phyloP scores from a whole-genome alignment of 73 alveolate genomes.

The Tetrahymena borealis region DNA sequence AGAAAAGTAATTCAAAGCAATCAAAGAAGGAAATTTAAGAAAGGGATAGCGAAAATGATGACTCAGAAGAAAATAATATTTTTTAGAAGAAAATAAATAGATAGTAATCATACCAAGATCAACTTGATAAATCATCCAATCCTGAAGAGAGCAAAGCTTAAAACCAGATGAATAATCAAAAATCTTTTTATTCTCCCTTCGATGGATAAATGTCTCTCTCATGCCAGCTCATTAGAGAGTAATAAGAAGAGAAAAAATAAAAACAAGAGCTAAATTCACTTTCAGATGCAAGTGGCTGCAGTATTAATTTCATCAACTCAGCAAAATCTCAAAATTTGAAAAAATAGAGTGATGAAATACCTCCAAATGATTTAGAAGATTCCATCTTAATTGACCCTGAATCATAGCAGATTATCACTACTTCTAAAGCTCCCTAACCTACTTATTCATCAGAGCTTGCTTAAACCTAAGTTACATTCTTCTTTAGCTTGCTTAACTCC shows the following conservation, averaged over 20 bases:
- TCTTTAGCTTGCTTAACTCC: background rate
- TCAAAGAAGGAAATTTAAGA: background rate
- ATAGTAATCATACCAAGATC: no score
- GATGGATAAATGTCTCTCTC: no score
- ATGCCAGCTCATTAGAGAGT: no score
- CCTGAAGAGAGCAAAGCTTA: no score
- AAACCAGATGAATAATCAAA: no score
- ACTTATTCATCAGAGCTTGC: background rate
- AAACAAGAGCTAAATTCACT: background rate
- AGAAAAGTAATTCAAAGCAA: background rate
- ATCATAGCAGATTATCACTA: background rate
- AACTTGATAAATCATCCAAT: no score
- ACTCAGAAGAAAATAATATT: background rate
- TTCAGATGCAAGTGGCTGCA: constrained; percentile 3
- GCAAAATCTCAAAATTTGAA: background rate
- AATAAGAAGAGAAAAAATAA: background rate
- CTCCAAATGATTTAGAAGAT: background rate
- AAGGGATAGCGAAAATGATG: background rate
- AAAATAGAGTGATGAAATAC: background rate
- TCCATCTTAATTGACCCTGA: background rate
- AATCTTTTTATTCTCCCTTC: no score
- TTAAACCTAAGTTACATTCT: background rate
- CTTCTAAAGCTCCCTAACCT: background rate
- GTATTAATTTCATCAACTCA: background rate
- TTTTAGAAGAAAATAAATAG: background rate